Percentiles rank a stretch among this genome's conserved stretches.
These are phyloP conservation scores for Botrytis cinerea DNA, from an alignment of 2,329 filamentous ascomycete species.

Conservation along the genomic window DNA sequence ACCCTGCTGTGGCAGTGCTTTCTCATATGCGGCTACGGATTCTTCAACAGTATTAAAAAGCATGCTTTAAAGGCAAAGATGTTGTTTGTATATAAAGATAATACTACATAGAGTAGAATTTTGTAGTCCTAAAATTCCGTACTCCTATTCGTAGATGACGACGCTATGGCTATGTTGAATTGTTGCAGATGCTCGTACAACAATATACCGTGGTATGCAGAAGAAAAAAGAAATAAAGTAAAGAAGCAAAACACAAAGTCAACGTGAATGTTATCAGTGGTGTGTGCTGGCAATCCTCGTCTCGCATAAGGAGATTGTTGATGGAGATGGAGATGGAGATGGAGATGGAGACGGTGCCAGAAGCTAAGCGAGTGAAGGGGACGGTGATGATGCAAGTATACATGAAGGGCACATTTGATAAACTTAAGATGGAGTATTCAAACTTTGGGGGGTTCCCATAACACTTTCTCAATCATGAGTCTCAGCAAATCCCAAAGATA, in stretches of 20 bases:
- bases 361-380: slow-evolving; percentile 2
- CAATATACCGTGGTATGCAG: no score
- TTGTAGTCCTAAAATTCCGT: not conserved
- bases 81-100: not conserved
- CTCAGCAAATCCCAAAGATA: not conserved
- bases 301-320: not conserved
- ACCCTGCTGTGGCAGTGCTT: not conserved
- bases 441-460: not conserved
- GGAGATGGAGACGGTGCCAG: not conserved
- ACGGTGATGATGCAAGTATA: not conserved
- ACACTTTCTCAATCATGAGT: not conserved
- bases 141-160: no score
- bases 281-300: not conserved
- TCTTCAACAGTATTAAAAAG: not conserved
- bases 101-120: no score
- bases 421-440: not conserved
- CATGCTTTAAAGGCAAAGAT: not conserved
- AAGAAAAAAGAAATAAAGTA: not conserved
- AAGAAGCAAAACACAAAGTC: not conserved
- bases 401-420: not conserved
- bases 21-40: not conserved
- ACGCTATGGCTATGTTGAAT: no score
- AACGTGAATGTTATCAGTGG: not conserved
- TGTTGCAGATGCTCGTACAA: no score
- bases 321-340: not conserved